Evolutionary conservation across 192 early-diverging fungal species (phyloP), one percentile per base, ranked within the genome.

Genomic region (Borealophlyctis nickersoniae): DNA sequence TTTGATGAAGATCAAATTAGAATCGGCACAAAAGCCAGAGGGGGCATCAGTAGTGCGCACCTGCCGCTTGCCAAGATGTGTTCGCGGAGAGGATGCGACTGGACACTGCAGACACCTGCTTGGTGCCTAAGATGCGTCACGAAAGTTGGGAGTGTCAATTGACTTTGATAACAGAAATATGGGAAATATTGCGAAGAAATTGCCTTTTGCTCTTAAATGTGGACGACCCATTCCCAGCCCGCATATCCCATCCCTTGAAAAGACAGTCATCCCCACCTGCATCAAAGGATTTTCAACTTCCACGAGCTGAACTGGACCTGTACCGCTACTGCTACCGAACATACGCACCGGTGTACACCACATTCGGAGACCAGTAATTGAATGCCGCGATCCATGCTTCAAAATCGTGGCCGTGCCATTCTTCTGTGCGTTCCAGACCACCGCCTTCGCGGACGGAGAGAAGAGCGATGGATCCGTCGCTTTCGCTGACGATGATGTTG

Each of bases 321-420:
- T 19, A 11, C 32, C 1, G 45, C 35, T 19, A 50, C 19, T 1
- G 28, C 19, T 27, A 59, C 53, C 34, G 30, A 64, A 2, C n/a
- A 14, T 30, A 19, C 45, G 28, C 60, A 80, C 84, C 87, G 5
- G 82, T 87, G 62, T 91, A 98, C 7, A 98, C 72, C 0, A 86
- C 49, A 26, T 78, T 72, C 0, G 88, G 63, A 39, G 87, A 75
- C 83, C 89, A 91, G 56, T 91, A 89, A 72, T 98, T 85, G 68
- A 91, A 97, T n/a, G 87, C 86, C 4, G 84, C 80, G 49, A 92
- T 93, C 96, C 96, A 98, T 11, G 95, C 94, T 66, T 97, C 95
- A 35, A 90, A 81, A 30, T 88, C 88, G 64, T 97, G 95, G 0
- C 84, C 96, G 23, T 85, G 77, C 91, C 93, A 96, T 55, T 81